Base-by-base conservation (phyloP, 495 filamentous ascomycete genomes). In the Lasiosphaeria ovina region DNA sequence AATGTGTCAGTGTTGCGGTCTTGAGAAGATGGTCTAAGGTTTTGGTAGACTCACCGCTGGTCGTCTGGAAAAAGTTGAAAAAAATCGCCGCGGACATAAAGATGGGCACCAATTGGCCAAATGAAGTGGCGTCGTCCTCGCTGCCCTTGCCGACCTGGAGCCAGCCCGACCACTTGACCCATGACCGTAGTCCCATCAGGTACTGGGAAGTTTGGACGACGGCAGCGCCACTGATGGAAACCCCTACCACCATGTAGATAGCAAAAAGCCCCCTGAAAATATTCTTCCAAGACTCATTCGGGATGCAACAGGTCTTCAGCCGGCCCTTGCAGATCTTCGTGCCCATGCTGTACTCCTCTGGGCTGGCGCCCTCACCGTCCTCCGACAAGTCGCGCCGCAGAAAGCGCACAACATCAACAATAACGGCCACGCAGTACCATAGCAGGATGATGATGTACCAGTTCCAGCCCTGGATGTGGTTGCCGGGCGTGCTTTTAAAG, bases 101-200 rank as follows among this genome's bases (percentile, higher is more conserved):
- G 35, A 74, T 65, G 24, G 72, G 72, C 24, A 75, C 69, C 33
- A 75, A 66, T 57, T 75, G 72, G 10, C 72, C 71, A 14, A 75
- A 75, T 14, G 67, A 66, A 16, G 64, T 68, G 5, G 69, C 57
- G 35, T 75, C 72, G 44, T 72, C 65, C 54, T 75, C 72, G 24
- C 51, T 47, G 40, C 59, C 56, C 9, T 33, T 3, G 32, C 47
- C 49, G 31, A 67, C 62, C 8, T 59, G 54, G 16, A 75, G 52
- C 72, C 72, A 75, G 34, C 66, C 65, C 4, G 71, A 73, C 0
- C 45, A 57, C 33, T 71, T 54, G 4, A 71, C 66, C 72, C 72
- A 75, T 31, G 6, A 9, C 3, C 72, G 67, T 42, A 75, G 64
- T 17, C 49, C 24, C 5, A 58, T 50, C 51, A 75, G 71, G 61